Base-by-base conservation (phyloP, 2,329 filamentous ascomycete species). In the Penicillium brasilianum region DNA sequence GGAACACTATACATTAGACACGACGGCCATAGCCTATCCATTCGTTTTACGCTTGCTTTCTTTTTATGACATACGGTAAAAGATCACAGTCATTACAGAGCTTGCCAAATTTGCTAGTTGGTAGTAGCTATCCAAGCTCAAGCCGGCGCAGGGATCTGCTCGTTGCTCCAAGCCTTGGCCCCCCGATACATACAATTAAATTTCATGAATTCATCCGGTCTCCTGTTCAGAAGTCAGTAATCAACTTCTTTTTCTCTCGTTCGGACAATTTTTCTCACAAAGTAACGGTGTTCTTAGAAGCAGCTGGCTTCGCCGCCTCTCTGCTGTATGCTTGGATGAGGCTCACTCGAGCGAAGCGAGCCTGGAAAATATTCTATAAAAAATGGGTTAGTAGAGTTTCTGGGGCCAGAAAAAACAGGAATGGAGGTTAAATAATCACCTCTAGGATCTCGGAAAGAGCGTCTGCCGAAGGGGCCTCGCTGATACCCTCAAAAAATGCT, bases 181-280 rank as follows among this genome's bases (percentile, higher is more conserved):
- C 63, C 63, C 2, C 46, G 50, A 55, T 66, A 66, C 54, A 58
- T 55, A 16, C 63, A 66, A 22, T 66, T 66, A 28, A 60, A 66
- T 8, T 64, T 59, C 63, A 63, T 66, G 10, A 66, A 66, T 16
- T 66, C 50, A 53, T 63, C 63, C 3, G 63, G 58, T 44, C 56
- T 63, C 58, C 63, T 66, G 14, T 1, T 16, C 43, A 1, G 41
- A 4, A 8, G 9, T 53, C 16, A 50, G 16, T 25, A 28, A 49
- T 1, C 28, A 11, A 2, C 20, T 13, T 13, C 14, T 37, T 8
- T 9, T 28, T 2, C 13, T n/a, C n/a, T n/a, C n/a, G n/a, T n/a
- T n/a, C n/a, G n/a, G n/a, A n/a, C n/a, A n/a, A n/a, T 5, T 11
- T 22, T 16, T 16, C 61, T 14, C 59, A 66, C 63, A 66, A 61